A percentile compares a stretch with the other conserved stretches of the same genome.
phyloP scores from a whole-genome alignment of 257 asterid genomes.

The Solanum chiquidenum region DNA sequence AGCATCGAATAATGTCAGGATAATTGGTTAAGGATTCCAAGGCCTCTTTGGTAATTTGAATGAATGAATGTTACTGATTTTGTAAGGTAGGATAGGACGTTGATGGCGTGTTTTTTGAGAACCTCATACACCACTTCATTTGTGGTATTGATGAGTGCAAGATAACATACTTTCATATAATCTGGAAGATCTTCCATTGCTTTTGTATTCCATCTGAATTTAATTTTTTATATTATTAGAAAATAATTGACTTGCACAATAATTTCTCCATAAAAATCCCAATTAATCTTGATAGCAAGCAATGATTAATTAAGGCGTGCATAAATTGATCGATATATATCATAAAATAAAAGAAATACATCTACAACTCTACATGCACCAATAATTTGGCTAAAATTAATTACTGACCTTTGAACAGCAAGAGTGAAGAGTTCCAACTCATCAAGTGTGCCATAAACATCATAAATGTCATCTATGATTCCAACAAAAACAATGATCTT shows the following conservation, averaged over 20 bases:
- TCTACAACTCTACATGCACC: no score
- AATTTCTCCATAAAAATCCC: no score
- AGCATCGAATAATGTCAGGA: conserved; percentile 18
- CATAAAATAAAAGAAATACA: no score
- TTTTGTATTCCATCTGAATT: conserved; percentile 16
- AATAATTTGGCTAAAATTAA: no score
- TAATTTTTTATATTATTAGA: not conserved
- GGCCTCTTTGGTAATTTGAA: conserved; percentile 19
- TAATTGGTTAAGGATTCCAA: conserved; percentile 4
- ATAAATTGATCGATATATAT: no score
- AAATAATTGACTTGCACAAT: no score
- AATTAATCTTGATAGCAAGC: no score
- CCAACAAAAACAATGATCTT: not conserved
- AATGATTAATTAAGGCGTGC: no score
- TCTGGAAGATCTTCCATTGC: conserved; percentile 12
- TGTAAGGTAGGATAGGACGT: no score
- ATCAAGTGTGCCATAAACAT: not conserved
- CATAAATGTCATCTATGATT: not conserved
- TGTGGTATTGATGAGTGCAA: conserved; percentile 1
- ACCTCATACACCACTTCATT: conserved; percentile 16
- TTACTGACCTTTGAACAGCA: not conserved
- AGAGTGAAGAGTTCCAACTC: not conserved
- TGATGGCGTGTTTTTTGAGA: not conserved
- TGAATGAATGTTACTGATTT: not conserved
- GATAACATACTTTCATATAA: conserved; percentile 15